Base-by-base conservation (phyloP, 352 stramenopile species). In the Phytophthora podocarpi region DNA sequence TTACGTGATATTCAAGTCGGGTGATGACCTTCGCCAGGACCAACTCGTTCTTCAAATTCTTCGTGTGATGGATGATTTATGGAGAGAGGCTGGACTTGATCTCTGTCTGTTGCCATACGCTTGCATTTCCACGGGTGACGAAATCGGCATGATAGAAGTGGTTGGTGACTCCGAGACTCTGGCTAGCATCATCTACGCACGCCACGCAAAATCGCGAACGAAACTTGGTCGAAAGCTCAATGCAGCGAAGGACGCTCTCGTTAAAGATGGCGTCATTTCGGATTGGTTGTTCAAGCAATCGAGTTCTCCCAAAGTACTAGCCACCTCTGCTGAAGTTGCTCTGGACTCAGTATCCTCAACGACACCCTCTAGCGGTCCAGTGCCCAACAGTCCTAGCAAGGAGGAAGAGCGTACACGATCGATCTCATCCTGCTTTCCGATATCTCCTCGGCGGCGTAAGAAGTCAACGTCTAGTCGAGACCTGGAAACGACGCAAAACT, bases 11-110 rank as follows among this genome's bases (percentile, higher is more conserved):
- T 97, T 98, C 72, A 98, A 98, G 64, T 82, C 81, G 0, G 94
- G 94, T 1, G 94, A 98, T 46, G 94, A 98, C 59, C 60, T 98
- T 31, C 89, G 94, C 5, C 95, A 98, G 59, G 95, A 98, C 51
- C 90, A 98, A 70, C 78, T 98, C 5, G 95, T 97, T 47, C 75
- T 97, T 35, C 90, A 98, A 59, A 75, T 98, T 28, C 49, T 98
- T 5, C 78, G 88, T 13, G 80, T 97, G 3, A 97, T 98, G 89
- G 89, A 98, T 54, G 75, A 90, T 21, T 54, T 98, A 3, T 98
- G 92, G 90, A 78, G 90, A 27, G 82, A 91, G 27, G 79, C 87
- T 15, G 84, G 64, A 0, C 65, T 98, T 10, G 88, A 98, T 35
- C 63, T 98, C 1, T 89, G 87, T 26, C 67, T 98, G 1, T 82